A percentile compares a stretch with the other conserved stretches of the same genome.
phyloP scores from a whole-genome alignment of 176 grass and related monocot species.

The Bolboschoenus planiculmis region DNA sequence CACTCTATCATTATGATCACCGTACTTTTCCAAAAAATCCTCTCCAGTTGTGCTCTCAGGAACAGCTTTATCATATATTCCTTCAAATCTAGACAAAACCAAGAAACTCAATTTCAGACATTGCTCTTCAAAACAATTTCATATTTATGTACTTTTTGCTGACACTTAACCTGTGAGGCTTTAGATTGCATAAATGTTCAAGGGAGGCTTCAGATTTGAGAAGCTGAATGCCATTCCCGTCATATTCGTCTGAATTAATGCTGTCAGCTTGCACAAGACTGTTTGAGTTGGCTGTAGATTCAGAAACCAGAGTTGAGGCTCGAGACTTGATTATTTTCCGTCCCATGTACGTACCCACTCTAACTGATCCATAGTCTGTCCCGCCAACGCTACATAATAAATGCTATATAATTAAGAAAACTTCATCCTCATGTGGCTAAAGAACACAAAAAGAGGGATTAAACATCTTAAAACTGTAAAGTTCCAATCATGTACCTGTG shows the following conservation, averaged over 20 bases:
- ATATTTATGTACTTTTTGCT: background rate
- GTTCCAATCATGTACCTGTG: slow-evolving; percentile 54
- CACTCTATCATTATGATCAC: slow-evolving; percentile 65
- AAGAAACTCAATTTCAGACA: background rate
- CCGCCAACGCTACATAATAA: slow-evolving; percentile 70
- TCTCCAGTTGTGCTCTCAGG: slow-evolving; percentile 62
- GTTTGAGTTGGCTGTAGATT: slow-evolving; percentile 31
- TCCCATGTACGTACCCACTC: slow-evolving; percentile 92
- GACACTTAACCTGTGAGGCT: slow-evolving; percentile 57
- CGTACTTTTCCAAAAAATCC: slow-evolving; percentile 60
- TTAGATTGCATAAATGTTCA: slow-evolving; percentile 82
- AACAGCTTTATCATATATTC: slow-evolving; percentile 67
- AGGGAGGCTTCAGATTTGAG: slow-evolving; percentile 76
- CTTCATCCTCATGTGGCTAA: background rate
- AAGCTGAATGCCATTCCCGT: slow-evolving; percentile 71
- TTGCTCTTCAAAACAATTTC: background rate
- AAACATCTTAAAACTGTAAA: slow-evolving; percentile 9
- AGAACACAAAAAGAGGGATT: background rate
- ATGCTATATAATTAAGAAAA: slow-evolving; percentile 14
- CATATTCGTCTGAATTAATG: slow-evolving; percentile 50
- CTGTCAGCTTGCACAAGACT: slow-evolving; percentile 21
- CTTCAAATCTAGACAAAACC: slow-evolving; percentile 61
- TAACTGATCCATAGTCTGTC: slow-evolving; percentile 91
- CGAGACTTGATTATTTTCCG: slow-evolving; percentile 75
- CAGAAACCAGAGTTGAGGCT: slow-evolving; percentile 53